phyloP scores from a whole-genome alignment of 139 green algal species.

The Micractinium sp. region DNA sequence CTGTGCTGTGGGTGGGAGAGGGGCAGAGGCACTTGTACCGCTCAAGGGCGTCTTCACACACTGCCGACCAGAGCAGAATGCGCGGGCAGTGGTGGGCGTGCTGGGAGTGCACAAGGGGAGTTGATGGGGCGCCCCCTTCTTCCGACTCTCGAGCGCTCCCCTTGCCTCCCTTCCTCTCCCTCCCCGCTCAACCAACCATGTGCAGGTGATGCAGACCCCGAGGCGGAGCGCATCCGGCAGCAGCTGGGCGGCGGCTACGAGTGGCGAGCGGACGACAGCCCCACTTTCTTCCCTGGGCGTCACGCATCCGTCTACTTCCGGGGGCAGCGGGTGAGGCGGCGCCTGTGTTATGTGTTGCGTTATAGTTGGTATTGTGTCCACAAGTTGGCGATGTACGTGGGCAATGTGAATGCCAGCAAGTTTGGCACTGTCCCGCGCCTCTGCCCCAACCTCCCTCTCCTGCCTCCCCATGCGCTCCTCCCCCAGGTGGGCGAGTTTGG shows the following conservation, averaged over 20 bases:
- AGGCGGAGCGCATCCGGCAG: slow-evolving; percentile 1
- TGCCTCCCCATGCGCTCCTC: neutral
- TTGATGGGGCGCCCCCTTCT: too few species aligned
- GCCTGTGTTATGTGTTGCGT: too few species aligned
- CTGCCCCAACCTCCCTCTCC: neutral
- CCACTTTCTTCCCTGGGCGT: slow-evolving; percentile 90
- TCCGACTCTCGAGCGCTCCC: too few species aligned
- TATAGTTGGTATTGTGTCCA: too few species aligned
- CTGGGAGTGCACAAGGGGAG: too few species aligned
- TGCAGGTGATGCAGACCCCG: slow-evolving; percentile 27
- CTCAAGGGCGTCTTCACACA: too few species aligned
- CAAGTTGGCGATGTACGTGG: too few species aligned
- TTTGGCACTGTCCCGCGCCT: neutral
- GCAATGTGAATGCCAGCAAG: too few species aligned
- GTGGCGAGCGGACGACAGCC: slow-evolving; percentile 63
- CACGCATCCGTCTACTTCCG: slow-evolving; percentile 61
- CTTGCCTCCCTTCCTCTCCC: neutral
- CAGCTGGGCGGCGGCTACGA: slow-evolving; percentile 67
- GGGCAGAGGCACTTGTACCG: too few species aligned
- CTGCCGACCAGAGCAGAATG: too few species aligned
- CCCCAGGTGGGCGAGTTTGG: slow-evolving; percentile 87
- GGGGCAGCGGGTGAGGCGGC: slow-evolving; percentile 34
- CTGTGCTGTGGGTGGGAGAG: too few species aligned
- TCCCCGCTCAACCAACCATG: neutral
- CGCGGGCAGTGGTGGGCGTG: too few species aligned